These are phyloP conservation scores for Stereum hirsutum DNA, from an alignment of 1,284 basidiomycete species.

Conservation along the genomic window DNA sequence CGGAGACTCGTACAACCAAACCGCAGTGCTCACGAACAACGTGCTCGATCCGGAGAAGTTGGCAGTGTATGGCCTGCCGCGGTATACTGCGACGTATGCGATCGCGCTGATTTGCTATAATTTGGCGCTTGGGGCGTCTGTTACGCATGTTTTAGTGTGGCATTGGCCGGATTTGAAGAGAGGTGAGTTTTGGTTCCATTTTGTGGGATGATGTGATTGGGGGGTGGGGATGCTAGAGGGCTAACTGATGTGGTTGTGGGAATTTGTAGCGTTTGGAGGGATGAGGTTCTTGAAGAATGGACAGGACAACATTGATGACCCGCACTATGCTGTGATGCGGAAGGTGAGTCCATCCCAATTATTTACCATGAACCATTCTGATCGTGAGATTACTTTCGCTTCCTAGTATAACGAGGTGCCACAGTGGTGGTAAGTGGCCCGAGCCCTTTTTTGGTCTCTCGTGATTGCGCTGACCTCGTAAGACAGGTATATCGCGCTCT, in stretches of 20 bases:
- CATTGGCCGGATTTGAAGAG: slow-evolving; percentile 36
- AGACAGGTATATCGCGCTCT: slow-evolving; percentile 35
- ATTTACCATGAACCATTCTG: too few species aligned
- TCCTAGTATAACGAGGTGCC: slow-evolving; percentile 47
- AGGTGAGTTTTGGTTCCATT: slow-evolving; percentile 11
- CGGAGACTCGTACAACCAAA: slow-evolving; percentile 35
- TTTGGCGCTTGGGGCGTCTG: slow-evolving; percentile 36
- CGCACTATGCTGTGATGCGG: slow-evolving; percentile 14
- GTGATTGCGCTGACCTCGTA: too few species aligned
- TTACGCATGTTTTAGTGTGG: slow-evolving; percentile 41
- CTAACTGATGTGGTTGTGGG: too few species aligned
- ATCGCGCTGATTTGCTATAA: slow-evolving; percentile 42
- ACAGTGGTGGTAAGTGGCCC: slow-evolving; percentile 42
- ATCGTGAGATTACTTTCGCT: too few species aligned
- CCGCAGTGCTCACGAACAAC: slow-evolving; percentile 33
- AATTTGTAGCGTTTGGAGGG: slow-evolving; percentile 31
- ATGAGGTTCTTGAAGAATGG: slow-evolving; percentile 28
- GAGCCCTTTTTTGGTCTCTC: too few species aligned
- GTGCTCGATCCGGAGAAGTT: slow-evolving; percentile 30
- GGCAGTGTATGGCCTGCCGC: slow-evolving; percentile 29
- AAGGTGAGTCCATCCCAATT: too few species aligned
- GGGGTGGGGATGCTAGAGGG: too few species aligned
- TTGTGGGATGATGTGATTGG: too few species aligned
- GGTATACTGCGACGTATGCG: slow-evolving; percentile 42
- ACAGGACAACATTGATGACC: slow-evolving; percentile 31